Evolutionary conservation across 2,329 filamentous ascomycete genomes (phyloP).

Genomic region (Paracamarosporium sp.): DNA sequence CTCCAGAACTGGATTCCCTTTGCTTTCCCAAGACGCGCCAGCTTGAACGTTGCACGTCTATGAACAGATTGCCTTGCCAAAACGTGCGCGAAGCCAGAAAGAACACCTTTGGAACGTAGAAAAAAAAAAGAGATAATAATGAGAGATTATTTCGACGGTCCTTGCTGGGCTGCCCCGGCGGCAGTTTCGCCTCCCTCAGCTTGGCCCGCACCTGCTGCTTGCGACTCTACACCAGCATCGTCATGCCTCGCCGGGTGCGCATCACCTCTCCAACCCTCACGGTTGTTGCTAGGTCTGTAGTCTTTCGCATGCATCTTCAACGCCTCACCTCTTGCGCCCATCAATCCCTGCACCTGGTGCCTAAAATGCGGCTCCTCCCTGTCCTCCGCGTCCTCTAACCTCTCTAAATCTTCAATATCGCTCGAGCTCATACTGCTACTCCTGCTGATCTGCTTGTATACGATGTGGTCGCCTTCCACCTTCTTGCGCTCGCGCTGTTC

Average conservation of each 20-base stretch:
- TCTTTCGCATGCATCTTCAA: constrained; percentile 34
- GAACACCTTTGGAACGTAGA: not conserved
- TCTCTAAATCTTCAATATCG: constrained; percentile 65
- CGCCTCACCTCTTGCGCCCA: constrained; percentile 26
- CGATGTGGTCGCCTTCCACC: constrained; percentile 58
- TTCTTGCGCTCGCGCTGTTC: constrained; percentile 79
- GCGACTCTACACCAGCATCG: constrained; percentile 16
- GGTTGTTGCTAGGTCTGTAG: constrained; percentile 27
- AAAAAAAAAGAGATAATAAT: not conserved
- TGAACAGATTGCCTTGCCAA: not conserved
- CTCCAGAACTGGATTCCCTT: not conserved
- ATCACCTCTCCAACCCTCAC: constrained; percentile 30
- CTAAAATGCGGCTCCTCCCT: constrained; percentile 31
- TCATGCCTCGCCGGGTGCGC: constrained; percentile 24
- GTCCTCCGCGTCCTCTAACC: constrained; percentile 31
- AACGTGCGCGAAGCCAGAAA: not conserved
- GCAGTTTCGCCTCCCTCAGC: not conserved
- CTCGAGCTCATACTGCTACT: constrained; percentile 58
- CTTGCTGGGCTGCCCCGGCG: constrained; percentile 1
- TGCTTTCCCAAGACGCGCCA: not conserved
- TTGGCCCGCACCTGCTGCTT: constrained; percentile 12
- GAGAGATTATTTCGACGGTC: not conserved
- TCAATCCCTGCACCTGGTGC: constrained; percentile 37
- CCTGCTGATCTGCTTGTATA: constrained; percentile 61
- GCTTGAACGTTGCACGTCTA: not conserved